phyloP scores from a whole-genome alignment of 2,329 filamentous ascomycete genomes.

The Aspergillus sp. region DNA sequence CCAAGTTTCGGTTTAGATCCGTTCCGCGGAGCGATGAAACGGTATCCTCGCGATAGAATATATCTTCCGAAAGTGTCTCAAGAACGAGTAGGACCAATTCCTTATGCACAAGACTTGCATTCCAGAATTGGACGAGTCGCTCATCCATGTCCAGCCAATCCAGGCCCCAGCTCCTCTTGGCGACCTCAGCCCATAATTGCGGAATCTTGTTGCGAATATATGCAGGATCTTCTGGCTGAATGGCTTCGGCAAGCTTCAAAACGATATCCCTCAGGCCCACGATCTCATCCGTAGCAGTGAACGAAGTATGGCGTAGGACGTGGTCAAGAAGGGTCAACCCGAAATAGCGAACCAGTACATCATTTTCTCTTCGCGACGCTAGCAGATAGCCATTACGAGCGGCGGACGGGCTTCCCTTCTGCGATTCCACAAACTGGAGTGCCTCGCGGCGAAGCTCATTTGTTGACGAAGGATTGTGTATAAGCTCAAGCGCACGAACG shows the following conservation, averaged over 20 bases:
- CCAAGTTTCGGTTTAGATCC: slow-evolving; percentile 81
- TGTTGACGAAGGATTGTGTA: slow-evolving; percentile 77
- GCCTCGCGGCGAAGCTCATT: slow-evolving; percentile 82
- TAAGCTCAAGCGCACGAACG: slow-evolving; percentile 79
- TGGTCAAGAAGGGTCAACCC: slow-evolving; percentile 89
- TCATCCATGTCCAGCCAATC: slow-evolving; percentile 96
- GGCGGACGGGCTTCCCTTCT: slow-evolving; percentile 77
- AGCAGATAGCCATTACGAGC: slow-evolving; percentile 82
- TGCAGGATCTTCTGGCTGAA: slow-evolving; percentile 70
- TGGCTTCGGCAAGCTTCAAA: slow-evolving; percentile 70
- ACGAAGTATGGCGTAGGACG: slow-evolving; percentile 82
- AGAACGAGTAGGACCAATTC: slow-evolving; percentile 85
- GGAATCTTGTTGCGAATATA: slow-evolving; percentile 93
- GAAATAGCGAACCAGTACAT: slow-evolving; percentile 85
- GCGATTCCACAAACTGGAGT: slow-evolving; percentile 77
- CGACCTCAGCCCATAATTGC: slow-evolving; percentile 90
- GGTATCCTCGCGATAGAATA: slow-evolving; percentile 87
- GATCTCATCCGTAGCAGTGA: slow-evolving; percentile 66
- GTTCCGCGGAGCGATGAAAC: slow-evolving; percentile 80
- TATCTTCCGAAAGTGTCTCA: slow-evolving; percentile 89
- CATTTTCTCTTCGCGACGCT: slow-evolving; percentile 71
- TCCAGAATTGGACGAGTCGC: slow-evolving; percentile 78
- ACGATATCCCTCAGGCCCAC: slow-evolving; percentile 72
- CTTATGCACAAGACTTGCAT: slow-evolving; percentile 64
- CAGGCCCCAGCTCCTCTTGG: slow-evolving; percentile 87